Base-by-base conservation (phyloP, 495 filamentous ascomycete species). In the Aspergillus sclerotioniger region DNA sequence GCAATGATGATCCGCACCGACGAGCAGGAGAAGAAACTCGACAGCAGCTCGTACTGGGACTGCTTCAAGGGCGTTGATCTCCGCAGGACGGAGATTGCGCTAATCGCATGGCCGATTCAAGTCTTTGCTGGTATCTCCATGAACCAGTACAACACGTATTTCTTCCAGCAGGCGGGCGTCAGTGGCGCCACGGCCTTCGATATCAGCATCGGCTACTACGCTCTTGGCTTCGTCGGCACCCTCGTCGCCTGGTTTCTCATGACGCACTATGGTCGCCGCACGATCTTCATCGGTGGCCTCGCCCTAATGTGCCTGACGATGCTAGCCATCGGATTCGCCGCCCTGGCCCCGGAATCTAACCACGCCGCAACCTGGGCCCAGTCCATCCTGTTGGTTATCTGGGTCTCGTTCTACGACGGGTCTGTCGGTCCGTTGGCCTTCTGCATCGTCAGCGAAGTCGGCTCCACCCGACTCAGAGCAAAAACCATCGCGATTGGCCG, bases 1-100 rank as follows among this genome's bases (percentile, higher is more conserved):
- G 80, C 87, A 37, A 90, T 91, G 88, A 91, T 91, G 86, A 82
- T 87, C n/a, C 87, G 89, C 61, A 90, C 88, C 6, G 87, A 84
- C 25, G 84, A 84, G 4, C 71, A 90, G 10, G 89, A 92, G 63
- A 74, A 85, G 54, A 84, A 46, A 21, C 19, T 46, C n/a, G 9
- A 46, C 8, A 9, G 25, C 6, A 21, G 44, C 7, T 46, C 44
- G 7, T 46, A 46, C 16, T 21, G 19, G 44, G 44, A 46, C 44
- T 46, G 44, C 44, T 46, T 46, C 44, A 8, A 21, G 17, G 16
- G 44, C 17, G 17, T 21, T 21, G 25, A 46, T 7, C 7, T 9
- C n/a, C 44, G 44, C 6, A 17, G 44, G 17, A 46, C 44, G 3
- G 44, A 46, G 44, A 19, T 46, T 9, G 44, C 44, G 16, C 25